A percentile compares a stretch with the other conserved stretches of the same genome.
Evolutionary conservation across 2,329 filamentous ascomycete genomes (phyloP).

Genomic region (Mariannaea elegans): DNA sequence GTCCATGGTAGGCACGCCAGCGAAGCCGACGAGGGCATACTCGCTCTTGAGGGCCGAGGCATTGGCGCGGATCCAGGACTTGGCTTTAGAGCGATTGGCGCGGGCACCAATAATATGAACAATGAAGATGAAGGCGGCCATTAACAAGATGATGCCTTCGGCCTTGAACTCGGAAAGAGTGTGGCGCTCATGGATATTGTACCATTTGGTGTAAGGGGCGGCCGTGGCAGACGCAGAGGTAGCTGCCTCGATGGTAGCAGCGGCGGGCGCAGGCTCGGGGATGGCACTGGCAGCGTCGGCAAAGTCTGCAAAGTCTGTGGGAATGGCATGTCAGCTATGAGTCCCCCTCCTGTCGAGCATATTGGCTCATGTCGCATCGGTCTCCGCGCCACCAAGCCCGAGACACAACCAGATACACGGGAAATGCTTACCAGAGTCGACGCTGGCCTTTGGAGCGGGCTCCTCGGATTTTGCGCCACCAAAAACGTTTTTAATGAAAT

Average conservation of each 20-base stretch:
- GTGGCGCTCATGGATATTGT: conserved; percentile 93
- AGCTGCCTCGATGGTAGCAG: conserved; percentile 56
- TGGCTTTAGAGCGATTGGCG: conserved; percentile 82
- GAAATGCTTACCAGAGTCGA: conserved; percentile 69
- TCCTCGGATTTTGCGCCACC: conserved; percentile 69
- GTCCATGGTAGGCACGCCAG: conserved; percentile 61
- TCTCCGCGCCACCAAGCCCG: not conserved
- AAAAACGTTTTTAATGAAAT: conserved; percentile 73
- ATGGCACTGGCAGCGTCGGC: conserved; percentile 77
- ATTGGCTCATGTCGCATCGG: conserved; percentile 18
- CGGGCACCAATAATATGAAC: conserved; percentile 84
- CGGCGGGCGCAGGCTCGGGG: conserved; percentile 58
- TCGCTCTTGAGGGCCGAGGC: conserved; percentile 77
- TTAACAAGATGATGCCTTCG: conserved; percentile 82
- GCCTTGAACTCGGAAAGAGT: conserved; percentile 84
- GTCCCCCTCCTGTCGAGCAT: not conserved
- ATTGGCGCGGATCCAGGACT: conserved; percentile 81
- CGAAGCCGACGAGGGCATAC: conserved; percentile 88
- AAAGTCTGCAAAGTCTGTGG: conserved; percentile 91
- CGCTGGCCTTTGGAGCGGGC: conserved; percentile 51
- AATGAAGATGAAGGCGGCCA: conserved; percentile 77
- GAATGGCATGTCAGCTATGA: conserved; percentile 39
- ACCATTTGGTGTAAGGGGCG: conserved; percentile 91
- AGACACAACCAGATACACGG: conserved; percentile 2
- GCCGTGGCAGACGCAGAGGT: conserved; percentile 57